Conservation (phyloP, 176 grass and related monocot species). For the Oryza nivara region DNA sequence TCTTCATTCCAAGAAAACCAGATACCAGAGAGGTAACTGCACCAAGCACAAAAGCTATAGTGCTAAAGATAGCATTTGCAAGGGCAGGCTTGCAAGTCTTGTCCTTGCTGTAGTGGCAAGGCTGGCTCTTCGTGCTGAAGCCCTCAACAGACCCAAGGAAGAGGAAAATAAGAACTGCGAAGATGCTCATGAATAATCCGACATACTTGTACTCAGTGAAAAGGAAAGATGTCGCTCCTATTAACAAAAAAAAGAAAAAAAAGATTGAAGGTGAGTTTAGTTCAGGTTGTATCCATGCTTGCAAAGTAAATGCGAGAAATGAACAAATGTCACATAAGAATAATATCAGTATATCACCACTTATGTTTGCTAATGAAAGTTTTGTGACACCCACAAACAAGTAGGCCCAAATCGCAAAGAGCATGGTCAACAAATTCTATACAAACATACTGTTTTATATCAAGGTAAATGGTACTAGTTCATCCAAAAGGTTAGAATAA, state of each 20-base stretch:
- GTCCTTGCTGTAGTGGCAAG: conserved; percentile 61
- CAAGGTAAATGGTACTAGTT: background rate
- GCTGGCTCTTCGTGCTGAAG: conserved; percentile 58
- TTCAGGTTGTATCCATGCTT: conserved; percentile 5
- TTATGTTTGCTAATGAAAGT: conserved; percentile 11
- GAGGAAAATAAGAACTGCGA: conserved; percentile 61
- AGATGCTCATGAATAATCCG: conserved; percentile 60
- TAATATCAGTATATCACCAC: background rate
- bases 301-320: conserved; percentile 4
- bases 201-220: conserved; percentile 70
- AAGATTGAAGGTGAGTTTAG: conserved; percentile 23
- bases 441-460: conserved; percentile 7
- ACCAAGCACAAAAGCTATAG: conserved; percentile 49
- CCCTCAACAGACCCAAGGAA: conserved; percentile 68
- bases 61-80: conserved; percentile 53
- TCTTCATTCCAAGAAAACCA: conserved; percentile 60
- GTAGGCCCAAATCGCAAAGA: background rate
- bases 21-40: conserved; percentile 54
- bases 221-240: conserved; percentile 69
- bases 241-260: conserved; percentile 19
- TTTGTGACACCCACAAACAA: background rate
- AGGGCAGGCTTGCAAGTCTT: conserved; percentile 49
- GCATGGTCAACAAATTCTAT: background rate
- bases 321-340: conserved; percentile 1
- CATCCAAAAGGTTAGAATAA: background rate